These are phyloP conservation scores for Nitzschia inconspicua DNA, from an alignment of 108 stramenopile genomes.

Conservation along the genomic window DNA sequence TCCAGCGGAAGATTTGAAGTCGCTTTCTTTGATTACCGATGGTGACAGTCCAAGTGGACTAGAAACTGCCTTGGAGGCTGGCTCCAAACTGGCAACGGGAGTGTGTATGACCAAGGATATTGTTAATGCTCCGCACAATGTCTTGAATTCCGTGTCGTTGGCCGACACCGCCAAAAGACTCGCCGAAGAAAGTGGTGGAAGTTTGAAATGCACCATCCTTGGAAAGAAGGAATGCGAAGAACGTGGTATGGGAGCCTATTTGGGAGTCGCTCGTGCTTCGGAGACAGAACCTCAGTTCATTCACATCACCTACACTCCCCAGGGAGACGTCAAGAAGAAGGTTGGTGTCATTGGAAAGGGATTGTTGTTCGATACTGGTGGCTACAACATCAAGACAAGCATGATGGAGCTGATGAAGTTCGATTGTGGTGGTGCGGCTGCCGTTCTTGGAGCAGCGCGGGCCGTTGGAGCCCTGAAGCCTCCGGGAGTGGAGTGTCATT, in stretches of 20 bases:
- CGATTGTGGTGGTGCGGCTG: slow-evolving; percentile 96
- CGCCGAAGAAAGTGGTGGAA: slow-evolving; percentile 73
- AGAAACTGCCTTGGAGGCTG: slow-evolving; percentile 41
- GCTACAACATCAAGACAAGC: slow-evolving; percentile 98
- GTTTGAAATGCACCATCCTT: slow-evolving; percentile 71
- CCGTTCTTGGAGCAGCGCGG: slow-evolving; percentile 77
- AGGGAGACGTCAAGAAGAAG: slow-evolving; percentile 68
- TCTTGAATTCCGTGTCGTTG: slow-evolving; percentile 79
- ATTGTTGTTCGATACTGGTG: slow-evolving; percentile 98
- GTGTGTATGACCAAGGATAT: slow-evolving; percentile 83
- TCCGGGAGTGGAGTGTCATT: slow-evolving; percentile 88
- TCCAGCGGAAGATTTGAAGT: slow-evolving; percentile 61
- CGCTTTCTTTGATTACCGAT: slow-evolving; percentile 42
- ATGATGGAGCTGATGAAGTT: slow-evolving; percentile 99
- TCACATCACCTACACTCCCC: slow-evolving; percentile 90
- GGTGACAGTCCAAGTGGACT: slow-evolving; percentile 32
- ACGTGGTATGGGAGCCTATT: slow-evolving; percentile 91
- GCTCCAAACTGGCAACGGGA: slow-evolving; percentile 59
- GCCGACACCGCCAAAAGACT: slow-evolving; percentile 82
- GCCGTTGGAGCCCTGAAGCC: slow-evolving; percentile 63
- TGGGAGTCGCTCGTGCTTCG: slow-evolving; percentile 90
- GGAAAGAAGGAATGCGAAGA: slow-evolving; percentile 84
- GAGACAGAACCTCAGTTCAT: slow-evolving; percentile 95
- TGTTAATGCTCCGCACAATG: slow-evolving; percentile 97
- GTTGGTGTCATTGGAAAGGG: slow-evolving; percentile 95